These are phyloP conservation scores for Leishmania major DNA, from an alignment of 208 protist species.

Conservation along the genomic window DNA sequence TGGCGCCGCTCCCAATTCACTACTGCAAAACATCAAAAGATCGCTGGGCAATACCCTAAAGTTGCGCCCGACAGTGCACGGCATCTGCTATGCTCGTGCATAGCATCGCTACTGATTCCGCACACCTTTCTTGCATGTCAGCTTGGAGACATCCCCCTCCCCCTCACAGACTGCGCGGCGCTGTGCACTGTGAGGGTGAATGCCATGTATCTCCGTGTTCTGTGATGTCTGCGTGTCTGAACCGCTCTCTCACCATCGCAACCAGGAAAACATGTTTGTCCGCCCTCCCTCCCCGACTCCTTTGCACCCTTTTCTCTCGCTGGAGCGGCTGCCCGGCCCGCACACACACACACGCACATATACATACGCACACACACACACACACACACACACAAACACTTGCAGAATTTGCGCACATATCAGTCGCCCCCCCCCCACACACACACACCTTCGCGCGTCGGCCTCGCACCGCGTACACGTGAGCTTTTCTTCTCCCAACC, in stretches of 20 bases:
- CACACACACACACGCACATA: slow-evolving; percentile 1
- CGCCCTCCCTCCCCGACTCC: not conserved
- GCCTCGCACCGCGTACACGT: not conserved
- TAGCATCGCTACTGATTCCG: not conserved
- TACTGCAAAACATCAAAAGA: not conserved
- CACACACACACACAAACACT: not conserved
- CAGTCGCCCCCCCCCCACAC: no score
- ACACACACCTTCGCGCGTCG: no score
- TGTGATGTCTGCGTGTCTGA: not conserved
- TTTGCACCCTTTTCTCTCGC: not conserved
- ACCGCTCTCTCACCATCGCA: not conserved
- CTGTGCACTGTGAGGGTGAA: not conserved
- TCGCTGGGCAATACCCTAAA: not conserved
- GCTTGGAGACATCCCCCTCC: not conserved
- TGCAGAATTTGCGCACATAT: not conserved
- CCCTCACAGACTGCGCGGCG: not conserved
- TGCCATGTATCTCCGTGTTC: not conserved
- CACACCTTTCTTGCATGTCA: not conserved
- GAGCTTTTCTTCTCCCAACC: not conserved
- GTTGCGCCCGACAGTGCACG: not conserved
- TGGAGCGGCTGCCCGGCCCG: not conserved
- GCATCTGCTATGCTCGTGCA: not conserved
- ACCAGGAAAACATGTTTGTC: not conserved
- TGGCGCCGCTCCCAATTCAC: not conserved
- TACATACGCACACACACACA: no score